Percentiles rank a stretch among this genome's conserved stretches.
Evolutionary conservation across 495 filamentous ascomycete genomes (phyloP).

Genomic region (Annulohypoxylon maeteangense): DNA sequence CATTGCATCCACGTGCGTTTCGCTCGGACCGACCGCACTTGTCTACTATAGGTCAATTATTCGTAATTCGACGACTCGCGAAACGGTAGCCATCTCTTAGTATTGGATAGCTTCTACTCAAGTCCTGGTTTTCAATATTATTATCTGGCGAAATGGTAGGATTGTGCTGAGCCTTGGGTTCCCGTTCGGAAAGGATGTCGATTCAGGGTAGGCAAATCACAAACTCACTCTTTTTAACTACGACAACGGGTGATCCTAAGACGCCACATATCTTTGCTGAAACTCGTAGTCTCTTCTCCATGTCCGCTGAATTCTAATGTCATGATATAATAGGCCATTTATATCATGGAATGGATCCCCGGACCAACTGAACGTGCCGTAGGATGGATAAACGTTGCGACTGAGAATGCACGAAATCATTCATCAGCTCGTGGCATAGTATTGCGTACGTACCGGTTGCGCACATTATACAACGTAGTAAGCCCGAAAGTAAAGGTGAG

Average conservation of each 20-base stretch:
- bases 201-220: background rate
- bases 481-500: constrained; percentile 6
- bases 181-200: background rate
- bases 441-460: background rate
- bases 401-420: background rate
- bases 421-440: constrained; percentile 1
- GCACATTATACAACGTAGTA: constrained; percentile 22
- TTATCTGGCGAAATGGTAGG: background rate
- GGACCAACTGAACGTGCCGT: constrained; percentile 21
- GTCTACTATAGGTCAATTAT: background rate
- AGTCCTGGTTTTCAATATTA: background rate
- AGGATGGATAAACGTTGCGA: constrained; percentile 31
- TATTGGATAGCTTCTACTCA: background rate
- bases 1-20: constrained; percentile 19
- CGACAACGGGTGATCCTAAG: background rate
- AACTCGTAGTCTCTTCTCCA: constrained; percentile 5
- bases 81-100: background rate
- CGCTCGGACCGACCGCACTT: background rate
- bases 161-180: background rate
- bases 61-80: constrained; percentile 3
- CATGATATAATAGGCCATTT: constrained; percentile 9
- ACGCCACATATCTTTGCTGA: constrained; percentile 1
- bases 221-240: constrained; percentile 7
- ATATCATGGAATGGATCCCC: constrained; percentile 9
- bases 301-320: background rate